Conservation (phyloP, 495 filamentous ascomycete genomes). For the Amniculicola lignicola region DNA sequence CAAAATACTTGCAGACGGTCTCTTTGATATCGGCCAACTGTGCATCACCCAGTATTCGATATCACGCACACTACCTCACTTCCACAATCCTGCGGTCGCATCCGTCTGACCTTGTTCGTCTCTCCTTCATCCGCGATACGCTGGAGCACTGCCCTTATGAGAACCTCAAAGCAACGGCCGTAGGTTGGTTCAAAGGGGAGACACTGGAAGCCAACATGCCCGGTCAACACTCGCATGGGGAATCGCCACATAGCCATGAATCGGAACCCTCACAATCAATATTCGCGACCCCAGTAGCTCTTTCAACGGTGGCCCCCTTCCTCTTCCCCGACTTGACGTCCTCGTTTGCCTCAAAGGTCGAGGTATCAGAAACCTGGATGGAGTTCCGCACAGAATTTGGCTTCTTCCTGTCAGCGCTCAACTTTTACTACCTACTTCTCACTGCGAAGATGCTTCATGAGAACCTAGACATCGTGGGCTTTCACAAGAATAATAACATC, state of each 20-base stretch:
- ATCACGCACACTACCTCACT: constrained; percentile 71
- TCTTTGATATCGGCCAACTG: constrained; percentile 66
- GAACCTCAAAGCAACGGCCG: constrained; percentile 72
- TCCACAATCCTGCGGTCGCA: constrained; percentile 70
- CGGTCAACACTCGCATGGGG: constrained; percentile 4
- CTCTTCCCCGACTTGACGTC: constrained; percentile 47
- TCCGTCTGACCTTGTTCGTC: constrained; percentile 63
- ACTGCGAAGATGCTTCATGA: constrained; percentile 51
- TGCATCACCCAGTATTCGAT: constrained; percentile 62
- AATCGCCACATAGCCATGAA: neutral
- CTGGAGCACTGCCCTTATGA: constrained; percentile 77
- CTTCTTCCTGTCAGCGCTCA: constrained; percentile 51
- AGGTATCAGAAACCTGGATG: constrained; percentile 40
- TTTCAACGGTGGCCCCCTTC: constrained; percentile 49
- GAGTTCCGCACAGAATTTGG: constrained; percentile 46
- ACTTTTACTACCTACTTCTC: constrained; percentile 52
- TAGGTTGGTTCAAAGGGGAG: constrained; percentile 86
- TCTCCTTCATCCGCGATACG: constrained; percentile 75
- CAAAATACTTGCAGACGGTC: constrained; percentile 53
- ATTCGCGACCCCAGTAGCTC: constrained; percentile 55
- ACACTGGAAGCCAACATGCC: constrained; percentile 52
- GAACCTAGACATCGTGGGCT: constrained; percentile 43
- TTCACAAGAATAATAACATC: constrained; percentile 45
- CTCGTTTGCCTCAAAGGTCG: constrained; percentile 31
- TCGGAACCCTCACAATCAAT: no score